Conservation (phyloP, 2,329 filamentous ascomycete species). For the Trichoderma simmonsii region DNA sequence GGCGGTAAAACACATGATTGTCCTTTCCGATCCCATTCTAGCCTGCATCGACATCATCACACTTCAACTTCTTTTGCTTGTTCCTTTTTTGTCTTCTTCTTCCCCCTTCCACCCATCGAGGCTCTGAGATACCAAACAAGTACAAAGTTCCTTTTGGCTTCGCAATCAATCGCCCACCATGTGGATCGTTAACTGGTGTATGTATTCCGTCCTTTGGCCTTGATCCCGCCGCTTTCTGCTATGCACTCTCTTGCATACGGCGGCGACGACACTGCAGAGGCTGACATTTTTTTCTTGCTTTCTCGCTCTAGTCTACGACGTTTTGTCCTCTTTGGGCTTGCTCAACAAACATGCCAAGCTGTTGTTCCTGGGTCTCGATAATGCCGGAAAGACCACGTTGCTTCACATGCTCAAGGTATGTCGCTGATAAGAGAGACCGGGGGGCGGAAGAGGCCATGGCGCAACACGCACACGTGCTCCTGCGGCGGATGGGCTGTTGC, state of each 20-base stretch:
- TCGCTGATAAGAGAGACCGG: constrained; percentile 19
- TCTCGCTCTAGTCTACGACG: constrained; percentile 68
- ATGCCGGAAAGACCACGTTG: constrained; percentile 90
- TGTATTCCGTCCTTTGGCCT: constrained; percentile 33
- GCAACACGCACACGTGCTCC: neutral
- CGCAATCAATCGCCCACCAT: constrained; percentile 49
- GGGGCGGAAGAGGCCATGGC: neutral
- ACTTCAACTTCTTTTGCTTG: neutral
- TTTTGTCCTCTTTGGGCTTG: constrained; percentile 81
- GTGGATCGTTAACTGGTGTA: constrained; percentile 98
- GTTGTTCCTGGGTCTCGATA: constrained; percentile 88
- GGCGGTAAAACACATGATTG: constrained; percentile 19
- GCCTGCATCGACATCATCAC: constrained; percentile 21
- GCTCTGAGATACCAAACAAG: neutral
- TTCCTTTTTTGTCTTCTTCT: neutral
- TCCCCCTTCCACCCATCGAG: neutral
- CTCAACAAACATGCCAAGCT: constrained; percentile 96
- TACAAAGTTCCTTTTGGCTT: neutral
- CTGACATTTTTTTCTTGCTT: neutral
- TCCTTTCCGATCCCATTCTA: constrained; percentile 14
- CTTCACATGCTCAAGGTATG: constrained; percentile 92
- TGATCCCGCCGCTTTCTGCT: neutral
- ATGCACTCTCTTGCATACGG: neutral
- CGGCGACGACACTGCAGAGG: neutral
- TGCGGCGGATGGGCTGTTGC: neutral